Percentiles rank a stretch among this genome's conserved stretches.
These are phyloP conservation scores for Aspergillus sclerotialis DNA, from an alignment of 2,329 filamentous ascomycete species.

Conservation along the genomic window DNA sequence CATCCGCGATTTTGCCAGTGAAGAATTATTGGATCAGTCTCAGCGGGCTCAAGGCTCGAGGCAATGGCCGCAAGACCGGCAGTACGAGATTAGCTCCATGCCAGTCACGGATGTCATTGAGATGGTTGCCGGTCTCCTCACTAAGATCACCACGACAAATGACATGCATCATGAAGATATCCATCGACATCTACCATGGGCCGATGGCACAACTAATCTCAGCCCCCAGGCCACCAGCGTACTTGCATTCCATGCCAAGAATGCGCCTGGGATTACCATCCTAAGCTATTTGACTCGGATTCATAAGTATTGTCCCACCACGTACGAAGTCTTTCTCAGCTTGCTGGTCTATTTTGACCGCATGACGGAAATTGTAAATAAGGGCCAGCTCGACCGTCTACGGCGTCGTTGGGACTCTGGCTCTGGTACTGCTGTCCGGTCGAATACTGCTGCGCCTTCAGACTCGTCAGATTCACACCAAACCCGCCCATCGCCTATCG, in stretches of 20 bases:
- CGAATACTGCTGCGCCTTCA: slow-evolving; percentile 12
- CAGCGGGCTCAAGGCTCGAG: slow-evolving; percentile 37
- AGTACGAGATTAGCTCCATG: slow-evolving; percentile 96
- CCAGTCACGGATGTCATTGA: slow-evolving; percentile 96
- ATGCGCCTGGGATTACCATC: slow-evolving; percentile 94
- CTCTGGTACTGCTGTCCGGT: slow-evolving; percentile 9
- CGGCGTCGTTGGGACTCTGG: slow-evolving; percentile 18
- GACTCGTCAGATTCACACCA: slow-evolving; percentile 13
- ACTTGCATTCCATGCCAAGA: slow-evolving; percentile 95
- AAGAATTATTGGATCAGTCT: slow-evolving; percentile 60
- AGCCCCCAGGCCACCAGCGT: slow-evolving; percentile 64
- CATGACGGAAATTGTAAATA: slow-evolving; percentile 95
- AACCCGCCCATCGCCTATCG: slow-evolving; percentile 21
- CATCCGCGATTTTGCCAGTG: slow-evolving; percentile 78
- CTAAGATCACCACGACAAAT: slow-evolving; percentile 96
- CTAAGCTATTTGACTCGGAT: slow-evolving; percentile 92
- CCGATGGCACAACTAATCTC: slow-evolving; percentile 53
- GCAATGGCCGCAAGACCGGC: slow-evolving; percentile 46
- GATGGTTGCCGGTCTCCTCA: slow-evolving; percentile 93
- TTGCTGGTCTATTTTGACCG: slow-evolving; percentile 95
- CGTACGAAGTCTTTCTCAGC: slow-evolving; percentile 95
- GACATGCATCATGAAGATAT: slow-evolving; percentile 88
- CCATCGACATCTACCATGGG: slow-evolving; percentile 63
- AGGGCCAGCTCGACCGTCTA: slow-evolving; percentile 62
- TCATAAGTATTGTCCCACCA: slow-evolving; percentile 98